phyloP scores from a whole-genome alignment of 2,329 filamentous ascomycete species.

The Metarhizium robertsii region DNA sequence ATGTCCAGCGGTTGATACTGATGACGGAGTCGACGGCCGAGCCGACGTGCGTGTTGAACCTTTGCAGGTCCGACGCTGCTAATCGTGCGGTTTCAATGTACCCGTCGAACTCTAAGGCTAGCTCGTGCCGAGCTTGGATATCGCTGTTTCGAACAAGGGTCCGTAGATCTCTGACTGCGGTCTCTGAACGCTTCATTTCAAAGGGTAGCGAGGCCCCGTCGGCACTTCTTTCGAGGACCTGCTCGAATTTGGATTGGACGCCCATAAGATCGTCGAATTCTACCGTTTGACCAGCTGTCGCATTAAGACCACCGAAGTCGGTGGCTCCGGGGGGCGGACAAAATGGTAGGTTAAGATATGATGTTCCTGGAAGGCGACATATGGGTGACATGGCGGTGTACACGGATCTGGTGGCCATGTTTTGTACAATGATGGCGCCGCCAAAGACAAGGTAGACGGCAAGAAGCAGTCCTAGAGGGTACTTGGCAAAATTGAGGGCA shows the following conservation, averaged over 20 bases:
- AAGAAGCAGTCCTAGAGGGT: constrained; percentile 52
- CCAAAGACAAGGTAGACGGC: constrained; percentile 53
- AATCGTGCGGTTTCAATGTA: constrained; percentile 62
- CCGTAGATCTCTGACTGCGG: constrained; percentile 64
- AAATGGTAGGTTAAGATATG: constrained; percentile 53
- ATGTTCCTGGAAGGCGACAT: constrained; percentile 59
- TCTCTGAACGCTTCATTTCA: constrained; percentile 71
- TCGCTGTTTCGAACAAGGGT: constrained; percentile 63
- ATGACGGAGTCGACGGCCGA: constrained; percentile 66
- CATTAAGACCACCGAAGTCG: constrained; percentile 2
- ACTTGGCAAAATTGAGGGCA: constrained; percentile 53
- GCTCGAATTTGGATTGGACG: constrained; percentile 67
- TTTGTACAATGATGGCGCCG: constrained; percentile 48
- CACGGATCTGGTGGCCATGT: constrained; percentile 52
- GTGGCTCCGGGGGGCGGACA: constrained; percentile 34
- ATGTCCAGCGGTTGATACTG: constrained; percentile 66
- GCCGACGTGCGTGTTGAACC: constrained; percentile 69
- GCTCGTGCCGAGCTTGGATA: constrained; percentile 57
- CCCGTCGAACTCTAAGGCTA: constrained; percentile 65
- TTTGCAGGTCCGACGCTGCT: constrained; percentile 57
- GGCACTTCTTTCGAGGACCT: constrained; percentile 59
- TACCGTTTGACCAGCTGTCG: constrained; percentile 25
- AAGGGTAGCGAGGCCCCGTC: constrained; percentile 59
- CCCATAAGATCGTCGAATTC: constrained; percentile 70
- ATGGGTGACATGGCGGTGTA: constrained; percentile 56